Evolutionary conservation across 1,139 yeast species (phyloP).

Genomic region (Blastobotrys elegans): DNA sequence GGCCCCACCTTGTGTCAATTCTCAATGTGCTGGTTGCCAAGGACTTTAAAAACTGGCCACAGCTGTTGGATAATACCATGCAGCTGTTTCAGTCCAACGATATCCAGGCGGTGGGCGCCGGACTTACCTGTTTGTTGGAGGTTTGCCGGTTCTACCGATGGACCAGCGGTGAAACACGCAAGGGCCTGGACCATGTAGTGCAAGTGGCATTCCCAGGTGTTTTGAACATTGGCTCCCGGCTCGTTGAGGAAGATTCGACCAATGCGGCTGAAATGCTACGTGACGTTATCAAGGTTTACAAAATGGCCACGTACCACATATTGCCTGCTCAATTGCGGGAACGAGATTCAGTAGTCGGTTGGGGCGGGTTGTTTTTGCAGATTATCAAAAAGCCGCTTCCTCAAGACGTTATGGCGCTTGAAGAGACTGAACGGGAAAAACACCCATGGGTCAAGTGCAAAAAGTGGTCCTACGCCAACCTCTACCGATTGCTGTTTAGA

Average conservation of each 20-base stretch:
- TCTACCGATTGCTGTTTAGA: slow-evolving; percentile 67
- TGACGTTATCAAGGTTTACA: slow-evolving; percentile 70
- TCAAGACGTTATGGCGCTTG: slow-evolving; percentile 40
- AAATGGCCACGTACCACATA: slow-evolving; percentile 72
- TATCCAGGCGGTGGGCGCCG: slow-evolving; percentile 62
- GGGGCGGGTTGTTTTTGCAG: slow-evolving; percentile 76
- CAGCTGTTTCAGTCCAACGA: slow-evolving; percentile 52
- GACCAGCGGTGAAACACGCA: slow-evolving; percentile 59
- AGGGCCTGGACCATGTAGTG: slow-evolving; percentile 56
- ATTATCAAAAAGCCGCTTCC: slow-evolving; percentile 63
- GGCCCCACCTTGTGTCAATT: slow-evolving; percentile 65
- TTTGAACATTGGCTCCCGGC: slow-evolving; percentile 56
- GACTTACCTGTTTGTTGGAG: slow-evolving; percentile 70
- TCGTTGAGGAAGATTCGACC: slow-evolving; percentile 43
- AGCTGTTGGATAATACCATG: slow-evolving; percentile 55
- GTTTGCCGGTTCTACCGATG: slow-evolving; percentile 73
- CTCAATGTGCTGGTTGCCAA: slow-evolving; percentile 56
- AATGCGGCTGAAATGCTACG: slow-evolving; percentile 72
- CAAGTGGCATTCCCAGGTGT: slow-evolving; percentile 64
- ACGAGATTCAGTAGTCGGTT: slow-evolving; percentile 51
- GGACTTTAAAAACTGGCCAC: slow-evolving; percentile 78
- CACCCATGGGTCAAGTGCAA: slow-evolving; percentile 71
- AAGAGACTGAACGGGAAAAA: slow-evolving; percentile 43
- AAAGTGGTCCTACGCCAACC: slow-evolving; percentile 86
- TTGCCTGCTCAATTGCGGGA: slow-evolving; percentile 67